Evolutionary conservation across 2,329 filamentous ascomycete genomes (phyloP).

Genomic region (Aspergillus arachidicola): DNA sequence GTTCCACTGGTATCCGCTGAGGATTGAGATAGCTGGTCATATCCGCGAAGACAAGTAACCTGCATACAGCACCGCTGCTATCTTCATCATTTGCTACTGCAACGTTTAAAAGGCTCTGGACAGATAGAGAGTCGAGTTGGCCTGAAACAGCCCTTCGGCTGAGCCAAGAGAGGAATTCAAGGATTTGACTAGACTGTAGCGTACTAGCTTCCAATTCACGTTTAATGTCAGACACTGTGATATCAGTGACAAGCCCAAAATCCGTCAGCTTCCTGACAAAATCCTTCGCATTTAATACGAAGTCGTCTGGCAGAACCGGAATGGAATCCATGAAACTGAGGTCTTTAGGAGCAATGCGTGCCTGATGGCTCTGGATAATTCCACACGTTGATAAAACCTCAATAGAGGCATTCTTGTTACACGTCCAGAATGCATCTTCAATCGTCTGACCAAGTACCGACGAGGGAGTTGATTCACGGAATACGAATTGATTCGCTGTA

Average conservation of each 20-base stretch:
- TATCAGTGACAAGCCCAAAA: constrained; percentile 82
- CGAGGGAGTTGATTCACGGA: constrained; percentile 86
- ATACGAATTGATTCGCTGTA: constrained; percentile 83
- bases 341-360: constrained; percentile 73
- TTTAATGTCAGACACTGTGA: constrained; percentile 84
- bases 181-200: constrained; percentile 74
- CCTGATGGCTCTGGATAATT: constrained; percentile 78
- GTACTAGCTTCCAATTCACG: constrained; percentile 81
- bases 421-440: constrained; percentile 95
- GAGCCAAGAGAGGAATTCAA: constrained; percentile 83
- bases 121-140: constrained; percentile 70
- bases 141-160: constrained; percentile 70
- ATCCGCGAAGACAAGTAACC: constrained; percentile 74
- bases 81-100: constrained; percentile 62
- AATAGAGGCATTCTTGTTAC: constrained; percentile 77
- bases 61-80: constrained; percentile 61
- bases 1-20: constrained; percentile 75
- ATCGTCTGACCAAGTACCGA: constrained; percentile 80
- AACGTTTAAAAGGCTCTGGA: constrained; percentile 73
- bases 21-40: constrained; percentile 75
- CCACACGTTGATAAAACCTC: constrained; percentile 88
- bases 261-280: constrained; percentile 82
- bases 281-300: constrained; percentile 66
- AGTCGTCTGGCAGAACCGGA: constrained; percentile 76
- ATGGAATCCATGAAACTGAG: constrained; percentile 84